These are phyloP conservation scores for Termitomyces sp. DNA, from an alignment of 768 basidiomycete species.

Conservation along the genomic window DNA sequence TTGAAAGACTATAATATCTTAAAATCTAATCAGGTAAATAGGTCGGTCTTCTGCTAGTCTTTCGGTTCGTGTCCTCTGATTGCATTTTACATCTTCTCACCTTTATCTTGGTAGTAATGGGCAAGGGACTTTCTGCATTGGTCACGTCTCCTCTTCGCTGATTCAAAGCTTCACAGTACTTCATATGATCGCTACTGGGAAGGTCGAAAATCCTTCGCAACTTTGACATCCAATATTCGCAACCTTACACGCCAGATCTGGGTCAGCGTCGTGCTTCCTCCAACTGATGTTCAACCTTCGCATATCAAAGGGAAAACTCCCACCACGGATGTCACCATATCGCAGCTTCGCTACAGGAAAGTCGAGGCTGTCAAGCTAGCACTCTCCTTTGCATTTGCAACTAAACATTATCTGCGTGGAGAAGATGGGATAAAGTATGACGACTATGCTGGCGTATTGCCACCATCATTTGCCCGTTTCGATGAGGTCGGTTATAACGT, in stretches of 20 bases:
- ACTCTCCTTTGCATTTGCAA: constrained; percentile 66
- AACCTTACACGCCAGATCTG: constrained; percentile 76
- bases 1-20: constrained; percentile 2
- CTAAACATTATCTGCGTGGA: constrained; percentile 80
- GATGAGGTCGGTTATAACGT: constrained; percentile 38
- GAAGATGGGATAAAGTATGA: constrained; percentile 70
- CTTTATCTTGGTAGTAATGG: constrained; percentile 45
- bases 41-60: constrained; percentile 88
- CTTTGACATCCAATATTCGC: constrained; percentile 66
- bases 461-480: constrained; percentile 48
- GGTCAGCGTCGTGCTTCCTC: constrained; percentile 70
- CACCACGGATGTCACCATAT: constrained; percentile 35
- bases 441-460: constrained; percentile 66
- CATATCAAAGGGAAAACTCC: constrained; percentile 50
- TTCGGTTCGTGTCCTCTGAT: constrained; percentile 48
- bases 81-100: background rate
- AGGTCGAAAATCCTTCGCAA: constrained; percentile 79
- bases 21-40: constrained; percentile 20
- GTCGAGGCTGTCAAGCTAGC: constrained; percentile 63
- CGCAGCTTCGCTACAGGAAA: constrained; percentile 61
- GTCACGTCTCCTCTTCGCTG: background rate
- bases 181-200: constrained; percentile 88
- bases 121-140: constrained; percentile 28
- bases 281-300: constrained; percentile 36
- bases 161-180: constrained; percentile 38